Evolutionary conservation across 1,139 yeast genomes (phyloP).

Genomic region (Geotrichum klebahnii): DNA sequence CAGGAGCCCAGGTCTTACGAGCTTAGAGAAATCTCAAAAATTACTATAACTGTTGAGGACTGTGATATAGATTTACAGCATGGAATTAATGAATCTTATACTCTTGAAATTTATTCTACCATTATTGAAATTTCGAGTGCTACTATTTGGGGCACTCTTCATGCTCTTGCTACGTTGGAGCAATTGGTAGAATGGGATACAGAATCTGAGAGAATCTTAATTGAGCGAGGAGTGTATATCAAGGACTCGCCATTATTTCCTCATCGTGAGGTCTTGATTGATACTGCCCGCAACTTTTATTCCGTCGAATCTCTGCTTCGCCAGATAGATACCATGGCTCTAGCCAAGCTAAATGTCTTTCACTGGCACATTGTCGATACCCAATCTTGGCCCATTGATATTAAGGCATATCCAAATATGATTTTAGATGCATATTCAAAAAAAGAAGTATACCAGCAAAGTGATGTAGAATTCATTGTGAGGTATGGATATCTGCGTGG

Average conservation of each 20-base stretch:
- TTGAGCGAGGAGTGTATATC: constrained; percentile 43
- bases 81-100: constrained; percentile 46
- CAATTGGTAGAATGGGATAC: constrained; percentile 38
- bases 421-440: constrained; percentile 45
- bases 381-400: constrained; percentile 48
- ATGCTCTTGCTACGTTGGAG: constrained; percentile 46
- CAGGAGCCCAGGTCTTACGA: neutral
- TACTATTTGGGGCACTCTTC: constrained; percentile 48
- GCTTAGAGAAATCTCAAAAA: constrained; percentile 3
- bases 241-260: constrained; percentile 43
- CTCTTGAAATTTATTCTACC: constrained; percentile 28
- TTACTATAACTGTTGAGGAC: constrained; percentile 33
- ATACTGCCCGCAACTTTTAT: constrained; percentile 46
- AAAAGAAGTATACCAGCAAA: constrained; percentile 40
- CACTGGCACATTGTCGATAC: constrained; percentile 50
- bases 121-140: constrained; percentile 37
- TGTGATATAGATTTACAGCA: constrained; percentile 40
- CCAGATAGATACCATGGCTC: constrained; percentile 46
- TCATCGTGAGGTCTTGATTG: constrained; percentile 49
- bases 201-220: constrained; percentile 2
- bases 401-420: constrained; percentile 43
- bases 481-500: constrained; percentile 44
- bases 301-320: constrained; percentile 37
- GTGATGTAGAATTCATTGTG: constrained; percentile 40
- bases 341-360: constrained; percentile 44